Evolutionary conservation across 768 basidiomycete genomes (phyloP), one percentile per base, ranked within the genome.

Genomic region (Polyporus arcularius): DNA sequence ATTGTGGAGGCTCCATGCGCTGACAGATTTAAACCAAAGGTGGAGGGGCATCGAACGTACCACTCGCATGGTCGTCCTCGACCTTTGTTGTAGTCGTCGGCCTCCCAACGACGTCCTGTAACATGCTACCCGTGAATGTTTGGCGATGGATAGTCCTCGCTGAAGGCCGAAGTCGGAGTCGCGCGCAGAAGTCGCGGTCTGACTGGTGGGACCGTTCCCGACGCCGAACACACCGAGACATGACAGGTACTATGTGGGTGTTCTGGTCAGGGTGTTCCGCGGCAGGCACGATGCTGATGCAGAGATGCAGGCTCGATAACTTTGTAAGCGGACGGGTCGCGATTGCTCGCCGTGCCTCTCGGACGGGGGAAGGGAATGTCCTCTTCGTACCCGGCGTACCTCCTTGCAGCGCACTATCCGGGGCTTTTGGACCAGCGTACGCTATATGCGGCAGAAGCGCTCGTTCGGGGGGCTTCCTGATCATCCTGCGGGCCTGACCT

Each of bases 1-100:
- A 61, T 61, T 52, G 60, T 61, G 60, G 60, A 61, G 60, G n/a
- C 21, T 40, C 35, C 35, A 49, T 26, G 32, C 32, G 21, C 28
- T 61, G 42, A 56, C 51, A 45, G 42, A 56, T 53, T 18, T 12
- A 48, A 48, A 18, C 46, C 26, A 48, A 26, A 12, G 21, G 46
- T 21, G 26, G 28, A 28, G 46, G 38, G 26, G 28, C 9, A 4
- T n/a, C 45, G 55, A 61, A 61, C 60, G 55, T 56, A 61, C 60
- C 60, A 53, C 31, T 38, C 4, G 4, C 5, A 38, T 30, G 60
- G 60, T 40, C 41, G 38, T 15, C 26, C 43, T 30, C 35, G 38
- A n/a, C 47, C 54, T 14, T n/a, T 18, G 28, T 40, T 28, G 18
- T 31, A 9, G 39, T 31, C 38, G 53, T 43, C 53, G 18, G 18